Base-by-base conservation (phyloP, 805 yeast species). In the Yarrowia bubula region DNA sequence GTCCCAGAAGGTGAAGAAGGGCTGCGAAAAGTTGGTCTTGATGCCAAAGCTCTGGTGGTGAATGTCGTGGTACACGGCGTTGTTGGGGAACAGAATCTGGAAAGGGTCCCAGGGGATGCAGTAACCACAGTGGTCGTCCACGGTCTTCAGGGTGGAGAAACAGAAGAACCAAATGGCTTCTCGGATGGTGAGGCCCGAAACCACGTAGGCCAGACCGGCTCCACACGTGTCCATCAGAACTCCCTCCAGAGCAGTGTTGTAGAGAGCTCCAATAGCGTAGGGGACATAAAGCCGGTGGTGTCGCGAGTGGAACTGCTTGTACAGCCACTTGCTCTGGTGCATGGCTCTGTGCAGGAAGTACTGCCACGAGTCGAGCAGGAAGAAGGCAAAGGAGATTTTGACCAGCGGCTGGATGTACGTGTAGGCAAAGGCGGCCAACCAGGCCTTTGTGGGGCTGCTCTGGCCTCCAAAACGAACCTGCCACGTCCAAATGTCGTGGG, bases 101-200 rank as follows among this genome's bases (percentile, higher is more conserved):
- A 95, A 89, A 22, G 92, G 86, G 76, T 95, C 99, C 75, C 80
- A 89, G 14, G 98, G 98, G 65, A 95, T 80, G 33, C 92, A 86
- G 76, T 93, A 95, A n/a, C 99, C 99, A 76, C 98, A 95, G 77
- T 95, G 99, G 75, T 95, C 99, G 75, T 95, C 98, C 58, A 95
- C 97, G 0, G 99, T 95, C 76, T 95, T 95, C 83, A 95, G 76
- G 1, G 99, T 95, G 14, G 97, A 90, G 75, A 95, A 90, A 1
- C 93, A 86, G 77, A 81, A 95, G 65, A 95, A 78, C 11, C 88
- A 69, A 22, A 89, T 78, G 61, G 87, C 79, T 77, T 95, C 98
- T 66, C 97, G 85, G 55, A 91, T 89, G 2, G 89, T 78, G 68
- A 95, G 79, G 1, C 82, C 80, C 1, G 89, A 82, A 8, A 84